Evolutionary conservation across 345 rosid species (phyloP).

Genomic region (Euphorbia pulcherrima): DNA sequence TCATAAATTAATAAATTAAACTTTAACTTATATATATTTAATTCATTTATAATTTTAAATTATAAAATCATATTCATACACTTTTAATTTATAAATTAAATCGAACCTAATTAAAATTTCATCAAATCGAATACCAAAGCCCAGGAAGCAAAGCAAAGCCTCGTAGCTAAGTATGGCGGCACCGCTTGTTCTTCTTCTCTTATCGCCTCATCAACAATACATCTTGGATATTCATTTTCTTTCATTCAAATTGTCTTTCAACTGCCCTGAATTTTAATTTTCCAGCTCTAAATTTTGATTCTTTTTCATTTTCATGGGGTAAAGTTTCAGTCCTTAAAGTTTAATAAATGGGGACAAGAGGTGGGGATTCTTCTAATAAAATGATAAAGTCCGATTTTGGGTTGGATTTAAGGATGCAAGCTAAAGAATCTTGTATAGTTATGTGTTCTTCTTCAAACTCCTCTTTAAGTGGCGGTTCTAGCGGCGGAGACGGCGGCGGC

Average conservation of each 20-base stretch:
- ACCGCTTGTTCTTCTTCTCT: conserved; percentile 45
- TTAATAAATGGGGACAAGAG: conserved; percentile 20
- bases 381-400: conserved; percentile 33
- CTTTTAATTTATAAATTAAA: no score
- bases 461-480: conserved; percentile 18
- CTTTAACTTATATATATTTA: no score
- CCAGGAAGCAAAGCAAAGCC: conserved; percentile 56
- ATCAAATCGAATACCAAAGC: conserved; percentile 52
- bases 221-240: not conserved
- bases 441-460: conserved; percentile 21
- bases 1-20: no score
- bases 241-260: conserved; percentile 4
- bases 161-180: conserved; percentile 59
- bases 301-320: conserved; percentile 16
- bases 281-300: conserved; percentile 10
- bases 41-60: no score
- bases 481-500: conserved; percentile 18
- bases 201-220: conserved; percentile 16
- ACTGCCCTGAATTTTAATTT: conserved; percentile 4
- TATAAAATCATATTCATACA: no score
- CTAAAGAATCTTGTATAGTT: conserved; percentile 7
- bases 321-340: conserved; percentile 13
- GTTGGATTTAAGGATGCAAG: conserved; percentile 44
- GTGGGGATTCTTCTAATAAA: conserved; percentile 16
- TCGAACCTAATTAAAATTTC: no score